A percentile compares a stretch with the other conserved stretches of the same genome.
Conservation (phyloP, 352 stramenopile species). For the Peronosclerospora sorghi region DNA sequence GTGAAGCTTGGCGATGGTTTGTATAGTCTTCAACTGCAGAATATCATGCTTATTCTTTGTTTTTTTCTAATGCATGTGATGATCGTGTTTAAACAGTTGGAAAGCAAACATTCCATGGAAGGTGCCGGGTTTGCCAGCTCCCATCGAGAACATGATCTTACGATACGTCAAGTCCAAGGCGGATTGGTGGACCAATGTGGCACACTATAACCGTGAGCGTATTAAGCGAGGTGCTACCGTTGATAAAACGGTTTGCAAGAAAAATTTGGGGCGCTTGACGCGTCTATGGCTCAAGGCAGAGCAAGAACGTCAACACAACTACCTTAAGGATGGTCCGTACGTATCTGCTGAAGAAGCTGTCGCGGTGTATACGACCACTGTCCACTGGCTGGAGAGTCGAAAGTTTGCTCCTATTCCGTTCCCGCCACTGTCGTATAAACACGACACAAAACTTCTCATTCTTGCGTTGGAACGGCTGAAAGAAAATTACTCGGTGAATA, state of each 20-base stretch:
- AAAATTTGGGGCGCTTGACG: constrained; percentile 98
- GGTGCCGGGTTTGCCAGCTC: constrained; percentile 97
- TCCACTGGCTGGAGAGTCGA: constrained; percentile 98
- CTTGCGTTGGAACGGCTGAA: constrained; percentile 98
- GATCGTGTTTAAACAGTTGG: constrained; percentile 38
- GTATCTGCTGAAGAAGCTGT: constrained; percentile 98
- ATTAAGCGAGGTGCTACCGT: constrained; percentile 99
- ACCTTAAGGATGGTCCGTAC: constrained; percentile 98
- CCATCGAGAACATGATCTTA: constrained; percentile 99
- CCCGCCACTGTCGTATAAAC: constrained; percentile 98
- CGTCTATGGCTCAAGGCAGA: constrained; percentile 99
- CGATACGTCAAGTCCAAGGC: constrained; percentile 99
- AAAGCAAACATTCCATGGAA: constrained; percentile 99
- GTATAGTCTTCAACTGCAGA: not conserved
- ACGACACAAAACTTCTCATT: constrained; percentile 99
- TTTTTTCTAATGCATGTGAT: constrained; percentile 4
- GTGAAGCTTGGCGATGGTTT: constrained; percentile 94
- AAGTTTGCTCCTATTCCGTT: constrained; percentile 99
- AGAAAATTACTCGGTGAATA: constrained; percentile 97
- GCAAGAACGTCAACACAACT: constrained; percentile 99
- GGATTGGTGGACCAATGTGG: constrained; percentile 97
- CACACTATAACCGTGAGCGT: constrained; percentile 99
- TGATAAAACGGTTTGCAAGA: constrained; percentile 99
- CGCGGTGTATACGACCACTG: constrained; percentile 99
- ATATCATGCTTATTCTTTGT: not conserved